These are phyloP conservation scores for Chenopodium formosanum DNA, from an alignment of 148 eudicot genomes.

Conservation along the genomic window DNA sequence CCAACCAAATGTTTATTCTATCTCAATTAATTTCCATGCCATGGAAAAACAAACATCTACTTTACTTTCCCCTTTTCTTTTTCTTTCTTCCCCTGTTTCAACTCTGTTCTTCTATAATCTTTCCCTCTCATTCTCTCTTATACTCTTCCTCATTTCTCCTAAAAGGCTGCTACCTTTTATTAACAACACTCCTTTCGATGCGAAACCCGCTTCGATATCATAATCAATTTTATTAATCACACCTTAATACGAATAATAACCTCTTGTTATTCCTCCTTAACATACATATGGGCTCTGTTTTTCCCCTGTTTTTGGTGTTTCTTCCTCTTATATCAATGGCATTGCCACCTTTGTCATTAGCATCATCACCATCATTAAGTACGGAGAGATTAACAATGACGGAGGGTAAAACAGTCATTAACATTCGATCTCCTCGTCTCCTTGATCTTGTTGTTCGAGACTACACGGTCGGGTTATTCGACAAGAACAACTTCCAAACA, in stretches of 20 bases:
- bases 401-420: conserved; percentile 30
- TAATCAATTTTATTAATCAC: conserved; percentile 4
- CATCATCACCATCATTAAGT: conserved; percentile 20
- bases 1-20: conserved; percentile 15
- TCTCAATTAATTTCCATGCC: neutral
- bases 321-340: conserved; percentile 33
- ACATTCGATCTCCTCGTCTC: conserved; percentile 54
- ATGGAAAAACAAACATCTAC: conserved; percentile 32
- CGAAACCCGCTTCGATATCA: conserved; percentile 16
- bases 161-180: conserved; percentile 20
- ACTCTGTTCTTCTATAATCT: conserved; percentile 15
- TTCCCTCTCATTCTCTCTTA: conserved; percentile 13
- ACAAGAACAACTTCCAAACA: conserved; percentile 41
- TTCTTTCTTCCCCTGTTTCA: conserved; percentile 23
- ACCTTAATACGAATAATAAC: neutral
- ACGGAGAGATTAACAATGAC: conserved; percentile 10
- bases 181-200: conserved; percentile 18
- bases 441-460: conserved; percentile 77
- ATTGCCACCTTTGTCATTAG: conserved; percentile 6
- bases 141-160: conserved; percentile 20
- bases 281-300: conserved; percentile 52
- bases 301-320: conserved; percentile 32
- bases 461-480: conserved; percentile 49
- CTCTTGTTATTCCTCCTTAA: neutral
- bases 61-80: conserved; percentile 24